phyloP scores from a whole-genome alignment of 2,329 filamentous ascomycete species.

The Calonectria multiphialidica region DNA sequence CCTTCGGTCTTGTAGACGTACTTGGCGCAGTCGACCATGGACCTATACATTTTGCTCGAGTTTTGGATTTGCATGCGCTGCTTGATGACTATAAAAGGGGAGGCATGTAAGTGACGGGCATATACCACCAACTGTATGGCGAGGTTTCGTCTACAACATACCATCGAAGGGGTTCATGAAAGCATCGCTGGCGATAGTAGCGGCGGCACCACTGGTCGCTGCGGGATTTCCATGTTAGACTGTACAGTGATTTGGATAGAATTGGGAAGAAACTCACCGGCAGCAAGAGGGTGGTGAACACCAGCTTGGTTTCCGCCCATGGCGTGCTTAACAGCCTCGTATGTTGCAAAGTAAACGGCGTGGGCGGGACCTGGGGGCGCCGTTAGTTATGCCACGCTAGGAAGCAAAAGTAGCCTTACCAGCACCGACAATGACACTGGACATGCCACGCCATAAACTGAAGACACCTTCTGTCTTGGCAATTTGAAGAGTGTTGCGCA shows the following conservation, averaged over 20 bases:
- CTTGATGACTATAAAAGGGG: slow-evolving; percentile 83
- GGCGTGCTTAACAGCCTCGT: slow-evolving; percentile 95
- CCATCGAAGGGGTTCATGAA: slow-evolving; percentile 99
- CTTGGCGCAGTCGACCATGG: slow-evolving; percentile 86
- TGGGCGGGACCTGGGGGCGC: slow-evolving; percentile 85
- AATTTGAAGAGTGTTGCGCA: slow-evolving; percentile 93
- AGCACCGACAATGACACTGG: slow-evolving; percentile 94
- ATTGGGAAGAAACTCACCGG: slow-evolving; percentile 69
- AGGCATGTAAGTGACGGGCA: slow-evolving; percentile 17
- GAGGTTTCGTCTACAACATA: slow-evolving; percentile 57
- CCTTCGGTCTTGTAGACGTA: slow-evolving; percentile 92
- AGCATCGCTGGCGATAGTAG: slow-evolving; percentile 96
- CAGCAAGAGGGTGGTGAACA: slow-evolving; percentile 91
- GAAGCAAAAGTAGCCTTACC: slow-evolving; percentile 66
- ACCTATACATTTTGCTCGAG: slow-evolving; percentile 87
- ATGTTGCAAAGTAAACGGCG: slow-evolving; percentile 98
- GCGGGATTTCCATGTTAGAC: slow-evolving; percentile 29
- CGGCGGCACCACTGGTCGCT: slow-evolving; percentile 94
- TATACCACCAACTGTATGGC: too few relatives aligned
- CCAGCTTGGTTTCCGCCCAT: slow-evolving; percentile 92
- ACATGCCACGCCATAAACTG: slow-evolving; percentile 96
- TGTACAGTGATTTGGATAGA: neutral
- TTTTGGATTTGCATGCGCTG: slow-evolving; percentile 99
- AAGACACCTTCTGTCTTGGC: slow-evolving; percentile 89
- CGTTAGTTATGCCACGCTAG: slow-evolving; percentile 28